Base-by-base conservation (phyloP, 2,329 filamentous ascomycete species). In the Xylariaceae sp. region DNA sequence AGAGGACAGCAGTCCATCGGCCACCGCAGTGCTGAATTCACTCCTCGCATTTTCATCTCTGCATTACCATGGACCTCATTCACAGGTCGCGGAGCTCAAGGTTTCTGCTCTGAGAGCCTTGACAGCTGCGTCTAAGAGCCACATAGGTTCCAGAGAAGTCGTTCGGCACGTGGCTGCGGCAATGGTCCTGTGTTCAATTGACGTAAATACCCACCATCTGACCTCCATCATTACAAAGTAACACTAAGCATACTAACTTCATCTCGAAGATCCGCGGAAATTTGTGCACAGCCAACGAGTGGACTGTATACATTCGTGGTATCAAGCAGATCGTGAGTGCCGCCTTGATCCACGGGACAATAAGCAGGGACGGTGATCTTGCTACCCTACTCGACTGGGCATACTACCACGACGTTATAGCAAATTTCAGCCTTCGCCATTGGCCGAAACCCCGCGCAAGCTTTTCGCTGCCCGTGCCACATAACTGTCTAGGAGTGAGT, bases 121-220 rank as follows among this genome's bases (percentile, higher is more conserved):
- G 29, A 13, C 41, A 4, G 26, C 43, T 53, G 40, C 23, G 7
- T 30, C 27, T 8, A 30, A 30, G 8, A 8, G 8, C 8, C 7
- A 13, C 27, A 37, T 18, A 51, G 3, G 33, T 16, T 10, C 7
- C 8, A 47, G 39, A 15, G 64, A 64, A 35, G 53, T 60, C 2
- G 45, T 61, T 6, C 63, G 64, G 27, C 65, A 67, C 45, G 48
- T 63, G 24, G 65, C 63, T 11, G 50, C 65, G 11, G 59, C 58
- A 1, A 65, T 67, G 60, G 39, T 67, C 13, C 39, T 67, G 9
- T 65, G 53, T 43, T 64, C 63, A 2, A 62, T 63, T 20, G 65
- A 67, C 57, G 58, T 63, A 20, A 60, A 56, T 24, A 8, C 13
- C 27, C 7, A 8, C 27, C n/a, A n/a, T n/a, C n/a, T n/a, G n/a